These are phyloP conservation scores for Monosporascus sp. DNA, from an alignment of 2,329 filamentous ascomycete genomes.

Conservation along the genomic window DNA sequence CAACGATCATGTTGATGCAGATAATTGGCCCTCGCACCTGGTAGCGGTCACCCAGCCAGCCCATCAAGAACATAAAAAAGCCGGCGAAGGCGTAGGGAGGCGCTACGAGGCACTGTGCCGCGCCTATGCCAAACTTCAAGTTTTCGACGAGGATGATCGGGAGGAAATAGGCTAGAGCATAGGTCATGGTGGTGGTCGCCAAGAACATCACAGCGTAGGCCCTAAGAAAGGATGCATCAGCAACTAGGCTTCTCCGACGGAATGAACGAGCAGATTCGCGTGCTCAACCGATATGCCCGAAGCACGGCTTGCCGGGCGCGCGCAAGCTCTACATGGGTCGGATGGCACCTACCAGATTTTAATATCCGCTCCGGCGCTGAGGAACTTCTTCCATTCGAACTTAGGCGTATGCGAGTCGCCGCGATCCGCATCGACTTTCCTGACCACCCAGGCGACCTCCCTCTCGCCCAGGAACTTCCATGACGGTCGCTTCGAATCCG, in stretches of 20 bases:
- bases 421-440: conserved; percentile 38
- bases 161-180: conserved; percentile 73
- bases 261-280: not conserved
- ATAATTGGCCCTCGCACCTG: conserved; percentile 62
- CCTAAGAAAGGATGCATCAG: conserved; percentile 40
- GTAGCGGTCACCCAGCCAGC: conserved; percentile 63
- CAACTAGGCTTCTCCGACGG: conserved; percentile 38
- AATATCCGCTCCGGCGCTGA: conserved; percentile 31
- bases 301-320: not conserved
- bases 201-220: conserved; percentile 55
- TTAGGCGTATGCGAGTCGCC: conserved; percentile 42
- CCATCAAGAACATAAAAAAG: conserved; percentile 53
- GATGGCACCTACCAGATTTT: conserved; percentile 33
- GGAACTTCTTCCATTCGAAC: conserved; percentile 33
- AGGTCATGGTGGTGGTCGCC: conserved; percentile 65
- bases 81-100: conserved; percentile 63
- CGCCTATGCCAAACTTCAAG: conserved; percentile 60
- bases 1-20: conserved; percentile 58
- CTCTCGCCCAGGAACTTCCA: conserved; percentile 34
- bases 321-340: too few species aligned
- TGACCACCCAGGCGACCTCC: conserved; percentile 32
- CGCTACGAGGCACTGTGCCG: conserved; percentile 65
- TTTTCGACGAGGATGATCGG: conserved; percentile 63
- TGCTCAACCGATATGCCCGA: not conserved
- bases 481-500: conserved; percentile 33